Conservation (phyloP, 805 yeast species). For the Suhomyces kilbournensis region DNA sequence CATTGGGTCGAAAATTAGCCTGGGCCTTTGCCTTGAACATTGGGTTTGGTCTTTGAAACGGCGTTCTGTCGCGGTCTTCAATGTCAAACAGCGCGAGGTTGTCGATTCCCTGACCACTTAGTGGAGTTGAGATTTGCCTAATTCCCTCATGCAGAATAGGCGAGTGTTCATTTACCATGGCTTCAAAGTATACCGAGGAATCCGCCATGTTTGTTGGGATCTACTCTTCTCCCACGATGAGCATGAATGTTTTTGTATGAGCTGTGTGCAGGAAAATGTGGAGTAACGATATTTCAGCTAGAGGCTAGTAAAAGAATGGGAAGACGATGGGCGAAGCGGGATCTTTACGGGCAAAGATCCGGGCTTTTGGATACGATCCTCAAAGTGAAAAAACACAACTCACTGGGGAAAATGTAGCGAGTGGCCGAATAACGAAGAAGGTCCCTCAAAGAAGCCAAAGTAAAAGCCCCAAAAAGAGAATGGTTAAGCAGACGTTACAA, state of each 20-base stretch:
- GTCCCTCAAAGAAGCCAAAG: background rate
- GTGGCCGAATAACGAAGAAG: background rate
- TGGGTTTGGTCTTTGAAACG: background rate
- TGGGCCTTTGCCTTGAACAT: background rate
- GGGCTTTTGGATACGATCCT: background rate
- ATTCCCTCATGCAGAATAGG: slow-evolving; percentile 17
- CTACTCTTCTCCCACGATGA: background rate
- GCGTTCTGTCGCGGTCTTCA: background rate
- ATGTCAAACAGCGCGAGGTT: background rate
- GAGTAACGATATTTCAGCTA: background rate
- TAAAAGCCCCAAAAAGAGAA: background rate
- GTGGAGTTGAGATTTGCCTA: slow-evolving; percentile 6
- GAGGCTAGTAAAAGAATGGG: background rate
- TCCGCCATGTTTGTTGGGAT: background rate
- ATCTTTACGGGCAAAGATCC: background rate
- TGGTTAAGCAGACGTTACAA: background rate
- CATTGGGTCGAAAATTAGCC: background rate
- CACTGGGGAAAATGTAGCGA: background rate
- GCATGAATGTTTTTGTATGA: background rate
- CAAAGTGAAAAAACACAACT: background rate
- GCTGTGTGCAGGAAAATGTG: slow-evolving; percentile 1
- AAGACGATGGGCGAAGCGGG: background rate
- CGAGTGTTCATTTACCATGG: slow-evolving; percentile 6
- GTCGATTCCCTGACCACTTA: slow-evolving; percentile 3
- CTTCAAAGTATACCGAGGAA: slow-evolving; percentile 1